Conservation (phyloP, 345 rosid genomes). For the Moringa oleifera region DNA sequence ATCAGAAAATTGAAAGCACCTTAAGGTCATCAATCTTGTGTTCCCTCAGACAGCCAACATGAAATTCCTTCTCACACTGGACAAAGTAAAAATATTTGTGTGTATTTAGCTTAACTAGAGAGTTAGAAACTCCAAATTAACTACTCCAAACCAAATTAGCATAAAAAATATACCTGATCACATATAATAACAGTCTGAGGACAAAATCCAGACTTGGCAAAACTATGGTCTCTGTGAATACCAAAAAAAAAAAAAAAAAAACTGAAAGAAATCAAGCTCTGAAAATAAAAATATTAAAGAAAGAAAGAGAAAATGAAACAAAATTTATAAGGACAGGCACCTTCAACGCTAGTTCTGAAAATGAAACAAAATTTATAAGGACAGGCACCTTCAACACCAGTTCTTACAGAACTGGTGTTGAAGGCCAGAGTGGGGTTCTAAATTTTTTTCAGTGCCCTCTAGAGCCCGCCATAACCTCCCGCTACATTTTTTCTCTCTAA, state of each 20-base stretch:
- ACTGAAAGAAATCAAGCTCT: slow-evolving; percentile 8
- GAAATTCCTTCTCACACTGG: slow-evolving; percentile 94
- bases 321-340: no score
- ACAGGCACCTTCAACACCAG: no score
- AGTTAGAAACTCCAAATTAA: slow-evolving; percentile 9
- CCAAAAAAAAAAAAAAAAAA: slow-evolving; percentile 8
- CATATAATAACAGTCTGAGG: slow-evolving; percentile 83
- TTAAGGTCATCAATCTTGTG: slow-evolving; percentile 68
- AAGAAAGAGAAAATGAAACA: no score
- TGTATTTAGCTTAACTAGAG: neutral
- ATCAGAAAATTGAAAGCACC: slow-evolving; percentile 34
- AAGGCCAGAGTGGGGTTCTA: no score
- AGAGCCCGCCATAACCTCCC: no score
- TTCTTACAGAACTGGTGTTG: no score
- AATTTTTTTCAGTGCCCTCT: no score
- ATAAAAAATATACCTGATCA: slow-evolving; percentile 62
- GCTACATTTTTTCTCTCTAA: no score
- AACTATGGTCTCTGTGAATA: slow-evolving; percentile 63
- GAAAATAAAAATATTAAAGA: slow-evolving; percentile 6
- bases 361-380: no score
- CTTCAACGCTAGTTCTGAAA: no score
- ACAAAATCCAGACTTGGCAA: slow-evolving; percentile 63
- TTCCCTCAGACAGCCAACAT: slow-evolving; percentile 89
- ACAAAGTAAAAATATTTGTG: neutral
- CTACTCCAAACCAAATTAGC: slow-evolving; percentile 3